phyloP scores from a whole-genome alignment of 2,329 filamentous ascomycete genomes.

The Exserohilum rostratum region DNA sequence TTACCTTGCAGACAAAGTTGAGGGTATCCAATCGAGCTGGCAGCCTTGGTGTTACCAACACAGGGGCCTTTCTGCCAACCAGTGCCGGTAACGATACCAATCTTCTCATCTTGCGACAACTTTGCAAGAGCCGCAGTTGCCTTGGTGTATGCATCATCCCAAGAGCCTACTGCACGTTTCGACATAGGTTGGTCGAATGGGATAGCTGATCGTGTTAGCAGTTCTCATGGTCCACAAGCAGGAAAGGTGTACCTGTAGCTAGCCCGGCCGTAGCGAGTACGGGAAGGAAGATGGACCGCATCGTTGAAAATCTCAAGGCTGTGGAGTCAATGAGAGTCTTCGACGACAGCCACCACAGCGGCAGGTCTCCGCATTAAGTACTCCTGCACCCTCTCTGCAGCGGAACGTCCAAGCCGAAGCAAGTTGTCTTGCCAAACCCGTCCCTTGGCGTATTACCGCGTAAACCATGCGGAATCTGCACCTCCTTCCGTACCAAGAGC shows the following conservation, averaged over 20 bases:
- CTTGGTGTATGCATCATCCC: conserved; percentile 50
- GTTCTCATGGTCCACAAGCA: background rate
- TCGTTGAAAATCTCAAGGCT: conserved; percentile 15
- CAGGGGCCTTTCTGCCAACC: conserved; percentile 45
- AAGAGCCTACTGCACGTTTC: conserved; percentile 38
- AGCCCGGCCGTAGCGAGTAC: conserved; percentile 32
- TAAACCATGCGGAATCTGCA: conserved; percentile 7
- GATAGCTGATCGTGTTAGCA: conserved; percentile 25
- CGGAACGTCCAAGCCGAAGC: conserved; percentile 10
- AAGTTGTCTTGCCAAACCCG: conserved; percentile 22
- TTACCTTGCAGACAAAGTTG: conserved; percentile 49
- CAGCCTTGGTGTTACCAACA: conserved; percentile 46
- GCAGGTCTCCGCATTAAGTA: conserved; percentile 30
- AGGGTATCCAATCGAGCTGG: conserved; percentile 44
- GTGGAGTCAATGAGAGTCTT: conserved; percentile 3
- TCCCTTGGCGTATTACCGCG: conserved; percentile 26
- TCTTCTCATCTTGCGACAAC: conserved; percentile 49
- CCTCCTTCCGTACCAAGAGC: conserved; percentile 1
- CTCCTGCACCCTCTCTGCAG: background rate
- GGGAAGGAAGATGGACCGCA: conserved; percentile 34
- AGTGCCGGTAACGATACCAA: conserved; percentile 47
- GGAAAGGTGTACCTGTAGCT: conserved; percentile 25
- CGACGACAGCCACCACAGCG: conserved; percentile 1
- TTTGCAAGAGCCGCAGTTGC: conserved; percentile 49
- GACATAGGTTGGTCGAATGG: conserved; percentile 21